Evolutionary conservation across 768 basidiomycete genomes (phyloP).

Genomic region (Suillus hirtellus): DNA sequence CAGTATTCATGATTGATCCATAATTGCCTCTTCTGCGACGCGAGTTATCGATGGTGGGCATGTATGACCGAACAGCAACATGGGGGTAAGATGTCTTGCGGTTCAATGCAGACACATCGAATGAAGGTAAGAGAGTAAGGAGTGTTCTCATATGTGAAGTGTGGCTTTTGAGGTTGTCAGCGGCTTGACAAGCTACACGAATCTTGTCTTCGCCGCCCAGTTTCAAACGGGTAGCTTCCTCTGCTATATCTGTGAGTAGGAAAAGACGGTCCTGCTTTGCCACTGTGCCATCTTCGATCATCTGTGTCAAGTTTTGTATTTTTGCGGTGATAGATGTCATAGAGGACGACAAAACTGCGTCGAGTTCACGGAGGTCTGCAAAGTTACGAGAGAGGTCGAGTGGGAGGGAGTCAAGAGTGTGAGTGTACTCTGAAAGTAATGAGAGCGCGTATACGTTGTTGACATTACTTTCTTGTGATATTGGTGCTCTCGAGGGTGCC

Average conservation of each 20-base stretch:
- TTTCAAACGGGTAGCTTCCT: slow-evolving; percentile 88
- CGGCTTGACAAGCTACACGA: slow-evolving; percentile 87
- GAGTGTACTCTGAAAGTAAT: slow-evolving; percentile 81
- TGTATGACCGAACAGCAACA: slow-evolving; percentile 65
- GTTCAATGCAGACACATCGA: slow-evolving; percentile 56
- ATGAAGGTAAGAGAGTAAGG: slow-evolving; percentile 61
- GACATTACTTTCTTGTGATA: slow-evolving; percentile 32
- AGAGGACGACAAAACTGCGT: slow-evolving; percentile 92
- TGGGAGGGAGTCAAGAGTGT: slow-evolving; percentile 91
- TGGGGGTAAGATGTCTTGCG: slow-evolving; percentile 75
- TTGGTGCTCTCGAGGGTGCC: slow-evolving; percentile 38
- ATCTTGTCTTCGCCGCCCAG: slow-evolving; percentile 98
- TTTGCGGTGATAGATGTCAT: slow-evolving; percentile 80
- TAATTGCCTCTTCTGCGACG: slow-evolving; percentile 59
- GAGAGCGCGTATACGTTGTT: slow-evolving; percentile 61
- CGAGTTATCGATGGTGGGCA: slow-evolving; percentile 70
- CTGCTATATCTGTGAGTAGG: slow-evolving; percentile 90
- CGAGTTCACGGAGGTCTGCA: slow-evolving; percentile 96
- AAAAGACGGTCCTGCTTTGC: slow-evolving; percentile 75
- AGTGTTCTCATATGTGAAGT: slow-evolving; percentile 60
- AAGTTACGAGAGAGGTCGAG: slow-evolving; percentile 92
- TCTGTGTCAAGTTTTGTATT: slow-evolving; percentile 69
- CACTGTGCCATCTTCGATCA: slow-evolving; percentile 66
- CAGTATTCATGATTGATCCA: slow-evolving; percentile 51
- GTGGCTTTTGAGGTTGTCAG: slow-evolving; percentile 79